A percentile compares a stretch with the other conserved stretches of the same genome.
Evolutionary conservation across 2,329 filamentous ascomycete species (phyloP).

Genomic region (Stenocarpella maydis): DNA sequence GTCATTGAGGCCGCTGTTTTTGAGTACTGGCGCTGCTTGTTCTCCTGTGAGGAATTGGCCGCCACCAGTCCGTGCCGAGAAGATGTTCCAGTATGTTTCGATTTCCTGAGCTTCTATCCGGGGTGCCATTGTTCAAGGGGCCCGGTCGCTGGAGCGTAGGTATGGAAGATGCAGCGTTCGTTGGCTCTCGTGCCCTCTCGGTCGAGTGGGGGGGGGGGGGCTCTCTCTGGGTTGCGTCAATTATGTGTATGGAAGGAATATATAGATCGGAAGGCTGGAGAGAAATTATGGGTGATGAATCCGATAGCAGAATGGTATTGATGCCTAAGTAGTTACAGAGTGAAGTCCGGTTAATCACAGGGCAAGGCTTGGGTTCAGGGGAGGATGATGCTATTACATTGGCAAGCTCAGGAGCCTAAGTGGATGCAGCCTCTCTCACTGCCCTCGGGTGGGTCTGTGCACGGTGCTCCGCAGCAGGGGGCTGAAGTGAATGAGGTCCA

Average conservation of each 20-base stretch:
- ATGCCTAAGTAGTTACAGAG: neutral
- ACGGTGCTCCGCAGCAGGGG: neutral
- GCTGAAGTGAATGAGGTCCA: too few relatives aligned
- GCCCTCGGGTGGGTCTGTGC: constrained; percentile 16
- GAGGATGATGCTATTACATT: constrained; percentile 27
- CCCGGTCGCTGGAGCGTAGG: neutral
- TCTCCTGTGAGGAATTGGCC: constrained; percentile 68
- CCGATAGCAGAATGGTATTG: neutral
- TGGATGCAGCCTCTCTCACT: constrained; percentile 6
- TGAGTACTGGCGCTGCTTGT: constrained; percentile 68
- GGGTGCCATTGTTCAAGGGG: constrained; percentile 59
- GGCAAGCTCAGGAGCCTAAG: constrained; percentile 22
- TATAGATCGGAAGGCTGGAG: neutral
- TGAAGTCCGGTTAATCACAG: constrained; percentile 3
- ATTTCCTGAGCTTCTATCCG: constrained; percentile 70
- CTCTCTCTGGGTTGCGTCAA: neutral
- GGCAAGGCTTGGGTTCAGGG: constrained; percentile 6
- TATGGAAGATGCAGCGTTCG: constrained; percentile 1
- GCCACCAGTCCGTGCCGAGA: constrained; percentile 65
- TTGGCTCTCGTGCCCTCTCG: neutral
- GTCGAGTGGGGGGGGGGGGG: neutral
- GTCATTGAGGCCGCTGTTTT: constrained; percentile 69
- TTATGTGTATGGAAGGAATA: neutral
- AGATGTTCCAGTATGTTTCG: constrained; percentile 73
- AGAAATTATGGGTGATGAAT: neutral